Percentiles rank a stretch among this genome's conserved stretches.
Evolutionary conservation across 1,139 yeast genomes (phyloP).

Genomic region (Spencermartinsiella ligniputridi): DNA sequence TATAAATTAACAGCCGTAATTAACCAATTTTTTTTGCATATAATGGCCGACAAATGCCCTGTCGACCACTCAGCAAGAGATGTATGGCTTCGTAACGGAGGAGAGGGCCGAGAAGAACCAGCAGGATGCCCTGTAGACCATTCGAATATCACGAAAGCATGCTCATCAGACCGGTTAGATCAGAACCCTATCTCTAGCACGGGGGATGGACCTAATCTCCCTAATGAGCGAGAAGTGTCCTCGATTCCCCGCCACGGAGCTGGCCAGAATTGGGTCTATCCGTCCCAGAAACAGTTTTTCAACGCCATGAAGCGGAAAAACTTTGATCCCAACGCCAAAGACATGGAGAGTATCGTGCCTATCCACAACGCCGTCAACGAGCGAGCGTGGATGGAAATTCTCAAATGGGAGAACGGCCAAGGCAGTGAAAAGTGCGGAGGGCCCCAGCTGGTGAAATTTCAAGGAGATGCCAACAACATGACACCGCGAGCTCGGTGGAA

Average conservation of each 20-base stretch:
- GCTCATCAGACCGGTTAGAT: constrained; percentile 31
- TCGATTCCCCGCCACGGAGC: constrained; percentile 73
- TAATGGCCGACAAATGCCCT: constrained; percentile 27
- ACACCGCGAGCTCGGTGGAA: constrained; percentile 89
- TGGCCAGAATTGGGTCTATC: constrained; percentile 80
- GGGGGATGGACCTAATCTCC: constrained; percentile 20
- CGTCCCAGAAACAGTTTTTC: constrained; percentile 90
- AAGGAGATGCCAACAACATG: constrained; percentile 78
- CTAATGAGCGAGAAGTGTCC: constrained; percentile 64
- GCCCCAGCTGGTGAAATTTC: constrained; percentile 74
- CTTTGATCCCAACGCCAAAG: constrained; percentile 76
- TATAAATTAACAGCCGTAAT: too few relatives aligned
- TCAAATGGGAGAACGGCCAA: constrained; percentile 76
- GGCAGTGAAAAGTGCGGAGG: constrained; percentile 66
- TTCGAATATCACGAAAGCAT: constrained; percentile 34
- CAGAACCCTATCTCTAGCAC: constrained; percentile 38
- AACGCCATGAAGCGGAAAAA: constrained; percentile 91
- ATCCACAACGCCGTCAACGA: constrained; percentile 93
- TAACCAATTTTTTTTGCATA: too few relatives aligned
- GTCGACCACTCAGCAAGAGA: constrained; percentile 32
- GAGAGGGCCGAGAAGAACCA: constrained; percentile 7
- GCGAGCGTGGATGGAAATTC: constrained; percentile 81
- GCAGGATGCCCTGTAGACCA: constrained; percentile 34
- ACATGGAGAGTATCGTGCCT: constrained; percentile 90
- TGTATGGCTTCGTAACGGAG: constrained; percentile 23